These are phyloP conservation scores for Arthrobotrys entomopaga DNA, from an alignment of 2,329 filamentous ascomycete genomes.

Conservation along the genomic window DNA sequence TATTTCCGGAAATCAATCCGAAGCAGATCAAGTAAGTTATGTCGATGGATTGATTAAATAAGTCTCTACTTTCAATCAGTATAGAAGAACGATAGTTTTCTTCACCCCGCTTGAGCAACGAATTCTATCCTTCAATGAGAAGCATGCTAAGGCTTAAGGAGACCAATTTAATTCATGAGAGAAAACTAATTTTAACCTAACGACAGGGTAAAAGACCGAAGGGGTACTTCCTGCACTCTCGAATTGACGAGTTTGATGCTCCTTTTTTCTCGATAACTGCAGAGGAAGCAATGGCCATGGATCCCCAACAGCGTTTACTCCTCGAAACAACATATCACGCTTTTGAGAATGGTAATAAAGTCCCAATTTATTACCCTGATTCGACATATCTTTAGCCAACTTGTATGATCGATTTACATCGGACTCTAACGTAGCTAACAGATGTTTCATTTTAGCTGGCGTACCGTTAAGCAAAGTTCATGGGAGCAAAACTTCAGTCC, in stretches of 20 bases:
- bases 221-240: conserved; percentile 68
- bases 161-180: no score
- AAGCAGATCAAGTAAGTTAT: conserved; percentile 4
- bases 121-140: no score
- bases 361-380: not conserved
- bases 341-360: conserved; percentile 79
- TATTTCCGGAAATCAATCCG: conserved; percentile 4
- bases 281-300: conserved; percentile 80
- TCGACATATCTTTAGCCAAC: not conserved
- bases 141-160: no score
- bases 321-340: conserved; percentile 84
- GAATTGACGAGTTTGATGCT: conserved; percentile 80
- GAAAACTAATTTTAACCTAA: no score
- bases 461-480: conserved; percentile 54
- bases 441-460: conserved; percentile 7
- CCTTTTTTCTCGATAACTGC: conserved; percentile 90
- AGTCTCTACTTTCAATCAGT: no score
- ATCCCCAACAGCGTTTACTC: conserved; percentile 80
- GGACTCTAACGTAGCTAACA: not conserved
- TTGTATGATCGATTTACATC: not conserved
- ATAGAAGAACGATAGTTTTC: no score
- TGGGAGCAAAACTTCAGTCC: conserved; percentile 55
- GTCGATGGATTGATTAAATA: no score
- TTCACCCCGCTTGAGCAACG: no score
- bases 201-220: conserved; percentile 8